A percentile compares a stretch with the other conserved stretches of the same genome.
Conservation (phyloP, 2,329 filamentous ascomycete genomes). For the Acarospora socialis region DNA sequence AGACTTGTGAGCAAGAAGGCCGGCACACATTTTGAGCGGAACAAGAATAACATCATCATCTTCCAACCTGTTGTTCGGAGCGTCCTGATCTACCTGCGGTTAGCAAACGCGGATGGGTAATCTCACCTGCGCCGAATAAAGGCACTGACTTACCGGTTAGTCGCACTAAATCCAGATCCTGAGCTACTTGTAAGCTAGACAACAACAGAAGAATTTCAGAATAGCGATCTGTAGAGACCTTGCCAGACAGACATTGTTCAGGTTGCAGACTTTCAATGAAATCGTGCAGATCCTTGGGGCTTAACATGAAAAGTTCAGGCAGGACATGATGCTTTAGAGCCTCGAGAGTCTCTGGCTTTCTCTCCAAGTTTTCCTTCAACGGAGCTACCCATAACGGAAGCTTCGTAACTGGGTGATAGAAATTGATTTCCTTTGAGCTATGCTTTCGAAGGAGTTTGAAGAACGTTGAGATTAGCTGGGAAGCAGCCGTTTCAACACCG, state of each 20-base stretch:
- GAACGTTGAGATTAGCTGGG: too few species aligned
- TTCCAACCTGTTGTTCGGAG: too few species aligned
- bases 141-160: slow-evolving; percentile 40
- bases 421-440: slow-evolving; percentile 1
- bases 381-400: slow-evolving; percentile 24
- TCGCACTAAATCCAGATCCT: slow-evolving; percentile 54
- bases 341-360: slow-evolving; percentile 24
- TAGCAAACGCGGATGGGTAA: slow-evolving; percentile 9
- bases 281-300: slow-evolving; percentile 21
- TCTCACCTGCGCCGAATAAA: slow-evolving; percentile 11
- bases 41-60: too few species aligned
- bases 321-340: slow-evolving; percentile 24
- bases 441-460: slow-evolving; percentile 3
- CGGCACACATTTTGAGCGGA: too few species aligned
- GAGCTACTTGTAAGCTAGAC: slow-evolving; percentile 54
- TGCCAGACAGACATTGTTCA: slow-evolving; percentile 32
- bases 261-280: slow-evolving; percentile 48
- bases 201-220: slow-evolving; percentile 46
- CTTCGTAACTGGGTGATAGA: slow-evolving; percentile 10
- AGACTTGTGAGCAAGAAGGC: too few species aligned
- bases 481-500: too few species aligned
- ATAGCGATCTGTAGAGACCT: slow-evolving; percentile 33
- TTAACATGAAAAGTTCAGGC: slow-evolving; percentile 22
- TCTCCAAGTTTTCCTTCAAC: slow-evolving; percentile 23
- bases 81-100: slow-evolving; percentile 24